Evolutionary conservation across 495 filamentous ascomycete genomes (phyloP).

Genomic region (Trichoderma virens): DNA sequence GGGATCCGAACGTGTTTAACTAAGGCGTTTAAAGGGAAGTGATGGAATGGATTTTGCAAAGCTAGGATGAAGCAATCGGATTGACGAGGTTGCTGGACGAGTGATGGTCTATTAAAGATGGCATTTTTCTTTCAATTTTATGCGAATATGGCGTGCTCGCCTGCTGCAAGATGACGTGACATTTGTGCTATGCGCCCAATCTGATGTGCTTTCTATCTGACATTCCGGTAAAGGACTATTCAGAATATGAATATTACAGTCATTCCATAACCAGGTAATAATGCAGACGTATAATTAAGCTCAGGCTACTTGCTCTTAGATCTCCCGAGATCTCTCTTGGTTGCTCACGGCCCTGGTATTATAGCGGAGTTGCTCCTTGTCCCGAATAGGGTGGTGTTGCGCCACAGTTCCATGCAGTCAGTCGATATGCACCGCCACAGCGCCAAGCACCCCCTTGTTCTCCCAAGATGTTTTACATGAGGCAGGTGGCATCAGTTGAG

Average conservation of each 20-base stretch:
- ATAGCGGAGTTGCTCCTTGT: not conserved
- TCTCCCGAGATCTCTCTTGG: too few species aligned
- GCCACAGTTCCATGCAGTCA: not conserved
- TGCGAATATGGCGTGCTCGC: not conserved
- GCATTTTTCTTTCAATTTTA: not conserved
- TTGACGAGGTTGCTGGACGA: not conserved
- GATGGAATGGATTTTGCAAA: not conserved
- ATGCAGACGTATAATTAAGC: too few species aligned
- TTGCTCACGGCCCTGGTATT: too few species aligned
- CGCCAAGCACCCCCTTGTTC: not conserved
- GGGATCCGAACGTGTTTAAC: not conserved
- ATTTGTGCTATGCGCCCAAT: not conserved
- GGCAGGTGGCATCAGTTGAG: not conserved
- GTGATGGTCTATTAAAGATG: not conserved
- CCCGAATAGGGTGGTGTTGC: not conserved
- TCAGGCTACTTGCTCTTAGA: too few species aligned
- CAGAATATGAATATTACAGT: not conserved
- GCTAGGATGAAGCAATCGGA: not conserved
- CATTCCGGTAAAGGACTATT: not conserved
- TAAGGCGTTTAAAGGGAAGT: not conserved
- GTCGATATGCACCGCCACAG: slow-evolving; percentile 1
- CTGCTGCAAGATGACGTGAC: not conserved
- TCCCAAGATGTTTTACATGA: not conserved
- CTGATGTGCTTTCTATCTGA: not conserved
- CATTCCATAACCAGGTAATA: too few species aligned